Conservation (phyloP, 768 basidiomycete genomes). For the Pisolithus tinctorius region DNA sequence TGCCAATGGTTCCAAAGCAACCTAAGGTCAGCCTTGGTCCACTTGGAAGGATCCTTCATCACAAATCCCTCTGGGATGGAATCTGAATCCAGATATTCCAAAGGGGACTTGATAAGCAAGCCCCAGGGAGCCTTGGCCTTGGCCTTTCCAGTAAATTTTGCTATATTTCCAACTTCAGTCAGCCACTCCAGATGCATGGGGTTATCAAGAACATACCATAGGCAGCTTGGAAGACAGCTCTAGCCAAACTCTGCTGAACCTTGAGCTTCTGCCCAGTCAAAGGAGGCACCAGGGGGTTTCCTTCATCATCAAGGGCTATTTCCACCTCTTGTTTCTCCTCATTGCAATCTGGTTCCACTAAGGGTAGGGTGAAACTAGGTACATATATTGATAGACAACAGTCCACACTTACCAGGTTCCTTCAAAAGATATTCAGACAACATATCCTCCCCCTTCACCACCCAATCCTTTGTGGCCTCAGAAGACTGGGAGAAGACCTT, state of each 20-base stretch:
- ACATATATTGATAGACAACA: not conserved
- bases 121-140: too few species aligned
- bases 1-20: not conserved
- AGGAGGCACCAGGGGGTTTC: not conserved
- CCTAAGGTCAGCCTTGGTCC: not conserved
- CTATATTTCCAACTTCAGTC: too few species aligned
- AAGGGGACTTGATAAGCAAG: too few species aligned
- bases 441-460: not conserved
- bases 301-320: not conserved
- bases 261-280: not conserved
- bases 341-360: not conserved
- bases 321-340: not conserved
- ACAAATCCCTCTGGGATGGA: not conserved
- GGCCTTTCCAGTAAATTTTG: too few species aligned
- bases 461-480: not conserved
- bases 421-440: not conserved
- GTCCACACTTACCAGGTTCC: not conserved
- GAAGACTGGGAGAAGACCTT: not conserved
- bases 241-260: not conserved
- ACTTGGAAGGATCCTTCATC: not conserved
- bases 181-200: not conserved
- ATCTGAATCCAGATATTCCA: not conserved
- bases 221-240: not conserved
- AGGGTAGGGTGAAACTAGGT: not conserved
- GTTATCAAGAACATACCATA: not conserved